Evolutionary conservation across 2,329 filamentous ascomycete species (phyloP).

Genomic region (Fonsecaea erecta): DNA sequence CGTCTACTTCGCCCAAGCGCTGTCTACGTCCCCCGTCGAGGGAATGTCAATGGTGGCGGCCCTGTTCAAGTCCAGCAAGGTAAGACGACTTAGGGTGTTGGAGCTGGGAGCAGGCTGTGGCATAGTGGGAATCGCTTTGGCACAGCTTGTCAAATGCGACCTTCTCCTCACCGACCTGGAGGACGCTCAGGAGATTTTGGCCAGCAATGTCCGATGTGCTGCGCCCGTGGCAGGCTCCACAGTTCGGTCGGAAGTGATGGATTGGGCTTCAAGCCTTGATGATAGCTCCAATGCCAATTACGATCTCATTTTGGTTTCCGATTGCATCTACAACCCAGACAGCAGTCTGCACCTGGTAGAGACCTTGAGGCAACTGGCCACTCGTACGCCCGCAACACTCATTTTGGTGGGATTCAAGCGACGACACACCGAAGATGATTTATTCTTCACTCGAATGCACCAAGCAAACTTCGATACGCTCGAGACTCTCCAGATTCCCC

Average conservation of each 20-base stretch:
- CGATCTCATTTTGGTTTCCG: slow-evolving; percentile 68
- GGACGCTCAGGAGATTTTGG: slow-evolving; percentile 65
- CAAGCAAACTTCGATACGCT: slow-evolving; percentile 44
- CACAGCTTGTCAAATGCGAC: slow-evolving; percentile 57
- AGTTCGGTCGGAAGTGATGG: slow-evolving; percentile 58
- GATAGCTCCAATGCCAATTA: slow-evolving; percentile 47
- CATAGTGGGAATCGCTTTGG: slow-evolving; percentile 68
- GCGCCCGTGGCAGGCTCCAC: slow-evolving; percentile 50
- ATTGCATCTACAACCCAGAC: slow-evolving; percentile 75
- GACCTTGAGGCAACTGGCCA: slow-evolving; percentile 58
- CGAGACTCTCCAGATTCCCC: slow-evolving; percentile 42
- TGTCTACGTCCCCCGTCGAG: slow-evolving; percentile 40
- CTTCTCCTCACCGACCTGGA: slow-evolving; percentile 68
- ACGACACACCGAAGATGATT: slow-evolving; percentile 67
- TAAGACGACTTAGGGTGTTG: slow-evolving; percentile 55
- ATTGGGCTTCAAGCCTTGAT: slow-evolving; percentile 61
- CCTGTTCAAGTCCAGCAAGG: slow-evolving; percentile 40
- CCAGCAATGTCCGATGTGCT: slow-evolving; percentile 58
- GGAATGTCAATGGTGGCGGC: slow-evolving; percentile 42
- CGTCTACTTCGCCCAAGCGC: slow-evolving; percentile 55
- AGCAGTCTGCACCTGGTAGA: slow-evolving; percentile 66
- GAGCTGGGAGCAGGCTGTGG: slow-evolving; percentile 73
- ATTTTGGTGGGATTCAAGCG: slow-evolving; percentile 69
- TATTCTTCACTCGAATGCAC: slow-evolving; percentile 68
- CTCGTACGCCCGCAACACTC: slow-evolving; percentile 54